These are phyloP conservation scores for Nephelium lappaceum DNA, from an alignment of 345 rosid species.

Conservation along the genomic window DNA sequence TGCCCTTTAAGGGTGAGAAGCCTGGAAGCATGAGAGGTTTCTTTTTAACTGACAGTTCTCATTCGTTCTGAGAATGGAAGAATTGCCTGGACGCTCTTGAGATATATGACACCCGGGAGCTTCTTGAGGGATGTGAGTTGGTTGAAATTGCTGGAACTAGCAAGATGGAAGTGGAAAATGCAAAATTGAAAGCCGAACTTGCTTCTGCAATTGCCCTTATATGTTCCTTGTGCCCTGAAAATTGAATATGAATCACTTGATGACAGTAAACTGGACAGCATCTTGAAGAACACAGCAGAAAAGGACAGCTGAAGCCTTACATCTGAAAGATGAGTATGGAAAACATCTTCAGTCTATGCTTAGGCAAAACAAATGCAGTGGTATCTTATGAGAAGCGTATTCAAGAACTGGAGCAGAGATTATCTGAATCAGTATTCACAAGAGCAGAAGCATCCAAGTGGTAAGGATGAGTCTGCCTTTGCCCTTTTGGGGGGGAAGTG, in stretches of 20 bases:
- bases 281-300: constrained; percentile 72
- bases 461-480: constrained; percentile 51
- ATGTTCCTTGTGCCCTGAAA: constrained; percentile 70
- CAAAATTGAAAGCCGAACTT: constrained; percentile 94
- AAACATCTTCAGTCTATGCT: constrained; percentile 79
- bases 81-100: constrained; percentile 41
- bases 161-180: constrained; percentile 95
- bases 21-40: constrained; percentile 58
- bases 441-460: constrained; percentile 57
- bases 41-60: constrained; percentile 61
- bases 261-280: constrained; percentile 57
- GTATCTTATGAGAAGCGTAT: constrained; percentile 88
- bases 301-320: constrained; percentile 89
- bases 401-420: constrained; percentile 87
- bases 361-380: constrained; percentile 77
- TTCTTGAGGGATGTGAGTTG: constrained; percentile 67
- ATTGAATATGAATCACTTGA: constrained; percentile 66
- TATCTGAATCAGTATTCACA: constrained; percentile 66
- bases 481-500: constrained; percentile 37
- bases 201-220: constrained; percentile 86
- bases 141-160: constrained; percentile 94
- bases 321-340: constrained; percentile 72
- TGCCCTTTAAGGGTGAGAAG: constrained; percentile 56
- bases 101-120: constrained; percentile 51
- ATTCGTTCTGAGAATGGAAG: constrained; percentile 61